Evolutionary conservation across 345 rosid species (phyloP), one percentile per base, ranked within the genome.

Genomic region (Acer negundo): DNA sequence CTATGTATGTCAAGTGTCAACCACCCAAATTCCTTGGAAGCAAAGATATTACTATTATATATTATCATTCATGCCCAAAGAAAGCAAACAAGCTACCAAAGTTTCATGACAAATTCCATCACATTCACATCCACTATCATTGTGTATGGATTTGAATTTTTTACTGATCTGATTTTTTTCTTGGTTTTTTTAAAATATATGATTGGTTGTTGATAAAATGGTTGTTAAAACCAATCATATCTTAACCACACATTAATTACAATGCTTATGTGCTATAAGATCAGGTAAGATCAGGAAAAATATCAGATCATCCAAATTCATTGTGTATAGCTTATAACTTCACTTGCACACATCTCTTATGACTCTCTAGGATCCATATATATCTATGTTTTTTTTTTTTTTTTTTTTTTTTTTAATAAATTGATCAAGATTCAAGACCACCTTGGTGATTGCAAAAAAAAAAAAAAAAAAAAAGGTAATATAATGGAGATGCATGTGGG

Each of bases 1-100:
- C 38, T 3, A 31, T 31, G 46, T 42, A 46, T 46, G 49, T 46
- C 3, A 46, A 46, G 49, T 46, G 10, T 51, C 3, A 71, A 58
- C 66, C 55, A 72, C 67, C 75, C 22, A 72, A 58, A 38, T 72
- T 72, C 64, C 75, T 72, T 72, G 22, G 75, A 58, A 72, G 66
- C 51, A 72, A 72, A 56, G 75, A 31, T 5, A 31, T 72, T 2
- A 55, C n/a, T n/a, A n/a, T n/a, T 71, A 71, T 17, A 55, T 11
- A 16, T 49, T 16, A 3, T 35, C 38, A 31, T 31, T 4, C 35
- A 31, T 46, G 28, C 46, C 61, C 56, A 55, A 11, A 63, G 69
- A 74, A 62, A 62, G 77, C 61, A 44, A 44, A 38, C 66, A 42
- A 40, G 55, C 38, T 19, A 40, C 38, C 23, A 23, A 23, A 74